Evolutionary conservation across 768 basidiomycete genomes (phyloP).

Genomic region (Solioccasus polychromus): DNA sequence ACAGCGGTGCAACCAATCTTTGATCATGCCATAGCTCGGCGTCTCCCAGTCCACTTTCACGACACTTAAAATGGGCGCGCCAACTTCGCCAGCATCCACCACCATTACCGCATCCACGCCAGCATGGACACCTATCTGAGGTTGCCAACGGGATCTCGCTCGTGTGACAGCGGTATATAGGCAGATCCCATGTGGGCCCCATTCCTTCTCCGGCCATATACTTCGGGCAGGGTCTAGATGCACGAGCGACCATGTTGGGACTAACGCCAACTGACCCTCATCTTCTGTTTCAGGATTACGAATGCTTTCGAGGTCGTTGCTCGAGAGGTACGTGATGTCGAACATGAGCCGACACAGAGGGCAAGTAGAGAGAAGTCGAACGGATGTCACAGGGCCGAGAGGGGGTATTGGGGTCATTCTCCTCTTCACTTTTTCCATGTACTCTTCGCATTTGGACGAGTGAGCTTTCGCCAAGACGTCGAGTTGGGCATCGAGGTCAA

Average conservation of each 20-base stretch:
- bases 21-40: constrained; percentile 4
- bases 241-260: constrained; percentile 1
- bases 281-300: no score
- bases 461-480: background rate
- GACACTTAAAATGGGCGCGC: constrained; percentile 1
- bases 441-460: no score
- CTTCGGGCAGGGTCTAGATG: background rate
- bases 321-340: constrained; percentile 3
- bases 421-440: background rate
- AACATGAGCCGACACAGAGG: constrained; percentile 13
- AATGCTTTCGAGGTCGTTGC: background rate
- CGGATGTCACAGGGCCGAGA: constrained; percentile 1
- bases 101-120: constrained; percentile 9
- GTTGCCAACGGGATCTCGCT: no score
- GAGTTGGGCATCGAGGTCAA: background rate
- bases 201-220: background rate
- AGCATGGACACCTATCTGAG: no score
- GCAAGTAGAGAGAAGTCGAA: constrained; percentile 9
- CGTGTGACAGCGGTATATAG: constrained; percentile 3
- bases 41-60: constrained; percentile 1
- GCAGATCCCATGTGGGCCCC: constrained; percentile 9
- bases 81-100: background rate
- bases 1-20: constrained; percentile 7
- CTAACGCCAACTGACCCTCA: background rate
- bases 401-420: constrained; percentile 1